These are phyloP conservation scores for Powellomyces hirtus DNA, from an alignment of 192 early-diverging fungal species.

Conservation along the genomic window DNA sequence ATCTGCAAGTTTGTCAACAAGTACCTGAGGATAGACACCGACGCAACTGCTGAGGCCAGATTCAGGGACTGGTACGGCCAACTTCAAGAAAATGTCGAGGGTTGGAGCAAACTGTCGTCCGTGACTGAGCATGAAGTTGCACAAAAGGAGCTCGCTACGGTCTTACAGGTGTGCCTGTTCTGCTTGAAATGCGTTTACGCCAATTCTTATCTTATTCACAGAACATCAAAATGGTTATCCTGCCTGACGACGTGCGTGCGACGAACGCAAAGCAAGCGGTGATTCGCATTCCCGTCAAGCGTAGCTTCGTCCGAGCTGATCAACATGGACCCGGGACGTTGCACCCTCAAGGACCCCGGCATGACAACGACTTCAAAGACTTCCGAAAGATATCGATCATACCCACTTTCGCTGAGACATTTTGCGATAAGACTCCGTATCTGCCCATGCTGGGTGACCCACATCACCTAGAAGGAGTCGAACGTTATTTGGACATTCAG, in stretches of 20 bases:
- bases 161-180: too few species aligned
- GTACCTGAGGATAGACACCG: background rate
- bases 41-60: background rate
- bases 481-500: constrained; percentile 53
- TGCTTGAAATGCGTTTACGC: too few species aligned
- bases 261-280: background rate
- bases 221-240: background rate
- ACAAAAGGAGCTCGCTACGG: background rate
- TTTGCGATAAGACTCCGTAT: constrained; percentile 31
- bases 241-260: background rate
- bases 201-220: background rate
- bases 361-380: constrained; percentile 54
- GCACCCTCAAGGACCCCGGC: constrained; percentile 26
- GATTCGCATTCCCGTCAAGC: background rate
- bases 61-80: background rate
- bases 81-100: background rate
- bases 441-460: constrained; percentile 43
- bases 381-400: constrained; percentile 49
- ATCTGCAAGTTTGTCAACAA: background rate
- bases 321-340: constrained; percentile 33
- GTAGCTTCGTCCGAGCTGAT: background rate
- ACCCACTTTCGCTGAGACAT: constrained; percentile 55
- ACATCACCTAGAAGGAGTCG: constrained; percentile 40
- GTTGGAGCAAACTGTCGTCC: background rate
- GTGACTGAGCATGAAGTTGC: background rate